These are phyloP conservation scores for Rhodotorula sp. DNA, from an alignment of 1,284 basidiomycete genomes.

Conservation along the genomic window DNA sequence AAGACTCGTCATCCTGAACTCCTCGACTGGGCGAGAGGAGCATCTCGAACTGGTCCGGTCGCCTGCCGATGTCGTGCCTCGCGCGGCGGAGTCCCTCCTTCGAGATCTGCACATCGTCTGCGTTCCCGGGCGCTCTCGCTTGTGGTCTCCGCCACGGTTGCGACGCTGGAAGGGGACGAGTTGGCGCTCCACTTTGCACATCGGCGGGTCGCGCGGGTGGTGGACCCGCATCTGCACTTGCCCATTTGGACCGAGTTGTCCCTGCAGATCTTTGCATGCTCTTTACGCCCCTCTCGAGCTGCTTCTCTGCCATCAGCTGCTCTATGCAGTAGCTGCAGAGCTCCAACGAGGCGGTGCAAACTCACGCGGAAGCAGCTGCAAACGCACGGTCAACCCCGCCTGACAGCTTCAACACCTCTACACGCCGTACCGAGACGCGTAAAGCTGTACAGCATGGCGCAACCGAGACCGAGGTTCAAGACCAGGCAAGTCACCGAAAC, in stretches of 20 bases:
- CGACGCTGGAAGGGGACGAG: neutral
- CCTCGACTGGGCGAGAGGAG: slow-evolving; percentile 33
- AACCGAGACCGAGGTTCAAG: slow-evolving; percentile 32
- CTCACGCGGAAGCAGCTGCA: neutral
- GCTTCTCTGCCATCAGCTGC: neutral
- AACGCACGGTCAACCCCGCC: neutral
- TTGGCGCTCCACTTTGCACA: neutral
- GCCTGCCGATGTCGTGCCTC: slow-evolving; percentile 20
- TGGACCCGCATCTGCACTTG: neutral
- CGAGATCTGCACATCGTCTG: neutral
- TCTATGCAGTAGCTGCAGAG: neutral
- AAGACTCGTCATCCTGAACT: slow-evolving; percentile 20
- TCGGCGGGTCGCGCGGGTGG: neutral
- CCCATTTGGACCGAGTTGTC: neutral
- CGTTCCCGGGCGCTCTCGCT: no score
- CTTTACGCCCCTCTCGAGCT: no score
- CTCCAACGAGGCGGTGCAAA: neutral
- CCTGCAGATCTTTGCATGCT: no score
- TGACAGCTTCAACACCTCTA: no score
- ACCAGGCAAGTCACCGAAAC: slow-evolving; percentile 24
- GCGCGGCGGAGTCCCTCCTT: slow-evolving; percentile 22
- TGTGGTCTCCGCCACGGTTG: no score
- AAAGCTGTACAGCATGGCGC: neutral
- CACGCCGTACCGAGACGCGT: neutral
- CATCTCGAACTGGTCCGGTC: slow-evolving; percentile 26